Conservation (phyloP, 305 asterid genomes). For the Rubia peregrina region DNA sequence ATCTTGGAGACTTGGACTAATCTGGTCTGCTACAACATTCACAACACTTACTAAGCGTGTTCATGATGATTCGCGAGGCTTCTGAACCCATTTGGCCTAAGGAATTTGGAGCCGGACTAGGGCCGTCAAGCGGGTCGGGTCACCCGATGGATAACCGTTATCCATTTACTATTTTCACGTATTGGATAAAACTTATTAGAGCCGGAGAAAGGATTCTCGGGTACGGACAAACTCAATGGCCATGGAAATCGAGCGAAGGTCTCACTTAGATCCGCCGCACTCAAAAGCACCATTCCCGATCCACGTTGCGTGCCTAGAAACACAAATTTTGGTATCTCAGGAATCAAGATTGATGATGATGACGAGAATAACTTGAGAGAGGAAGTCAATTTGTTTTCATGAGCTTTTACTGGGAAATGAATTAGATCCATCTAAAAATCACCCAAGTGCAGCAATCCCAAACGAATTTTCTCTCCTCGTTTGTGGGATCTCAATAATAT, state of each 20-base stretch:
- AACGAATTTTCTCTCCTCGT: neutral
- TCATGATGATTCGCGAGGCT: too few relatives aligned
- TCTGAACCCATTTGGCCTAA: too few relatives aligned
- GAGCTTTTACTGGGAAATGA: neutral
- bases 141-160: too few relatives aligned
- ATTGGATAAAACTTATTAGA: too few relatives aligned
- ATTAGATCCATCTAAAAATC: neutral
- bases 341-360: neutral
- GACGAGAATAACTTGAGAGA: neutral
- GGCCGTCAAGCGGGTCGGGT: too few relatives aligned
- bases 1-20: too few relatives aligned
- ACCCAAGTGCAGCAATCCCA: neutral
- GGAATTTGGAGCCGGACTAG: neutral
- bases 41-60: too few relatives aligned
- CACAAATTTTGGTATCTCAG: neutral
- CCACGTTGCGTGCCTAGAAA: neutral
- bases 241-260: too few relatives aligned
- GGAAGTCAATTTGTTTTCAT: neutral
- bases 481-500: neutral
- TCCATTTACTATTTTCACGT: too few relatives aligned
- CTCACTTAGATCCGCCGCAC: too few relatives aligned
- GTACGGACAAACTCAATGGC: neutral
- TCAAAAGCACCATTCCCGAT: neutral
- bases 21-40: neutral
- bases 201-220: neutral